Base-by-base conservation (phyloP, 2,329 filamentous ascomycete species). In the Venturia pyrina region DNA sequence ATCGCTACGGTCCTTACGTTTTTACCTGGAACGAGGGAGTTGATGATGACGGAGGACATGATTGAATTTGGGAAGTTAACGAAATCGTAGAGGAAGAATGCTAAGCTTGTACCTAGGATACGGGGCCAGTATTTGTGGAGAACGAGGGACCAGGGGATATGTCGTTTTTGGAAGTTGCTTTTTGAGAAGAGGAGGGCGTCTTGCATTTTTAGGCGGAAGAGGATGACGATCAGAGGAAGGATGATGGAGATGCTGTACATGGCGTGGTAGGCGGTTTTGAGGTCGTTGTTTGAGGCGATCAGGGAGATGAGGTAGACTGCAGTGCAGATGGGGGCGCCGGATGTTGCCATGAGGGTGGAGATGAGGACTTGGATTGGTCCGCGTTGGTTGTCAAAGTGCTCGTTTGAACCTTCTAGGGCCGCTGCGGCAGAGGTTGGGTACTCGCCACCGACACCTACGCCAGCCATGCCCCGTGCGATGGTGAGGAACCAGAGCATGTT, bases 321-420 rank as follows among this genome's bases (percentile, higher is more conserved):
- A 0, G 79, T 79, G 5, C 77, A 79, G 70, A 78, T 82, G 4
- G 82, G 78, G 68, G 82, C 84, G 0, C 82, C 82, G 1, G 78
- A 79, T 1, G 78, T 75, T 0, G 82, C 80, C 6, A 85, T 72
- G 68, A 84, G 80, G 1, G 79, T 78, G 15, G 83, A 76, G 75
- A 85, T 78, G n/a, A 82, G 82, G 66, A 85, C 83, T 70, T 85
- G 80, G 72, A 84, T 83, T 3, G 83, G 82, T 46, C 82, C 75
- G 44, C 76, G 76, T 67, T 80, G 81, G 46, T 81, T 77, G 63
- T 78, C 75, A 17, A 72, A 69, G 61, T 73, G 77, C 69, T 85
- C 82, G 67, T 85, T 82, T 1, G 82, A 80, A 0, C 83, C 80
- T 70, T 86, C 84, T 15, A 79, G 76, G 0, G 83, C 80, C 53